Evolutionary conservation across 1,139 yeast genomes (phyloP).

Genomic region (Zygosaccharomyces pseudobailii): DNA sequence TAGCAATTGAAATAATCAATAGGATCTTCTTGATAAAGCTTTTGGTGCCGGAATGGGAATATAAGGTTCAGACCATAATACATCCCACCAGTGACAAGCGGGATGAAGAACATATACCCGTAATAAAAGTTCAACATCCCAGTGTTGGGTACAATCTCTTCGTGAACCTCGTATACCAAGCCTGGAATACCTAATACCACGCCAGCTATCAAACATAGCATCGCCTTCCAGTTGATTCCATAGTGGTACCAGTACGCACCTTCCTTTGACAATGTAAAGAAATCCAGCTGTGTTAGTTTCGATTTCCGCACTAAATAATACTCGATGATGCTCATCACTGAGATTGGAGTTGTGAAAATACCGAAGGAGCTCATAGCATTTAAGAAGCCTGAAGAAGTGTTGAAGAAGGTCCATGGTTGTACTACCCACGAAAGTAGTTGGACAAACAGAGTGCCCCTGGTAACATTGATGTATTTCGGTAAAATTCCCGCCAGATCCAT

Average conservation of each 20-base stretch:
- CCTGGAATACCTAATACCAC: constrained; percentile 38
- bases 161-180: constrained; percentile 35
- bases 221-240: constrained; percentile 39
- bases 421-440: constrained; percentile 32
- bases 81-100: constrained; percentile 13
- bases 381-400: constrained; percentile 34
- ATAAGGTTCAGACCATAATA: constrained; percentile 7
- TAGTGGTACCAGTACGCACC: constrained; percentile 33
- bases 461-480: constrained; percentile 40
- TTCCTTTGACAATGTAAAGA: constrained; percentile 15
- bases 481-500: constrained; percentile 42
- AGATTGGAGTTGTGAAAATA: constrained; percentile 34
- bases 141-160: constrained; percentile 22
- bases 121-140: constrained; percentile 35
- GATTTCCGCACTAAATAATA: constrained; percentile 31
- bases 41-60: constrained; percentile 14
- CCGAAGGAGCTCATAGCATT: constrained; percentile 34
- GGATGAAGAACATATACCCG: constrained; percentile 26
- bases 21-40: constrained; percentile 21
- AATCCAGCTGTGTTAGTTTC: constrained; percentile 26
- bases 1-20: constrained; percentile 25
- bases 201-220: constrained; percentile 32
- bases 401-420: constrained; percentile 36
- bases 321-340: constrained; percentile 32
- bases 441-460: constrained; percentile 36